These are phyloP conservation scores for Neurospora sp. DNA, from an alignment of 2,329 filamentous ascomycete species.

Conservation along the genomic window DNA sequence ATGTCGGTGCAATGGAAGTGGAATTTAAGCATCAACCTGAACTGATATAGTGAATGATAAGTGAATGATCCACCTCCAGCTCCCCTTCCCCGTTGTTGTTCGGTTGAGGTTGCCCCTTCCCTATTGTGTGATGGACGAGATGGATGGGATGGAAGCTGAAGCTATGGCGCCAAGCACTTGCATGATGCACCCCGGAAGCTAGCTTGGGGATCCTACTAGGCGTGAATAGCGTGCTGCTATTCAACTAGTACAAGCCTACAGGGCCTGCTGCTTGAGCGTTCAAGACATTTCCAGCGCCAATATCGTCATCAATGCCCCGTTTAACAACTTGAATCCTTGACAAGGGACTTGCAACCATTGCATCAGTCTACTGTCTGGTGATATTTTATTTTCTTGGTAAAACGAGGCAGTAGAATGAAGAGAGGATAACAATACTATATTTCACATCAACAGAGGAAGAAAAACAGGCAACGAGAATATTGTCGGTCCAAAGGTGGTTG, in stretches of 20 bases:
- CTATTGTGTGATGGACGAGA: neutral
- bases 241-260: neutral
- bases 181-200: neutral
- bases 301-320: neutral
- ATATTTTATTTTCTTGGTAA: neutral
- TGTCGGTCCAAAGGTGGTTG: neutral
- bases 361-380: neutral
- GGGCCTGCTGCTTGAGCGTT: neutral
- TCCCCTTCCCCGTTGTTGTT: neutral
- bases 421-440: neutral
- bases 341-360: neutral
- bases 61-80: neutral
- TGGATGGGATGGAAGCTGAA: neutral
- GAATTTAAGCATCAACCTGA: neutral
- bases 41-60: neutral
- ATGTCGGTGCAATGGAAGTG: neutral
- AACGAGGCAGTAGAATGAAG: neutral
- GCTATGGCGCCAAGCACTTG: neutral
- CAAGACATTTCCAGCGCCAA: neutral
- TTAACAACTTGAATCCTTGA: neutral
- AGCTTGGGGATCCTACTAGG: neutral
- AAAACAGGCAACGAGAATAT: neutral
- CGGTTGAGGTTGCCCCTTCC: neutral
- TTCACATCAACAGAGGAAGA: neutral
- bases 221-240: neutral